Evolutionary conservation across 2,329 filamentous ascomycete genomes (phyloP).

Genomic region (Beauveria asiatica): DNA sequence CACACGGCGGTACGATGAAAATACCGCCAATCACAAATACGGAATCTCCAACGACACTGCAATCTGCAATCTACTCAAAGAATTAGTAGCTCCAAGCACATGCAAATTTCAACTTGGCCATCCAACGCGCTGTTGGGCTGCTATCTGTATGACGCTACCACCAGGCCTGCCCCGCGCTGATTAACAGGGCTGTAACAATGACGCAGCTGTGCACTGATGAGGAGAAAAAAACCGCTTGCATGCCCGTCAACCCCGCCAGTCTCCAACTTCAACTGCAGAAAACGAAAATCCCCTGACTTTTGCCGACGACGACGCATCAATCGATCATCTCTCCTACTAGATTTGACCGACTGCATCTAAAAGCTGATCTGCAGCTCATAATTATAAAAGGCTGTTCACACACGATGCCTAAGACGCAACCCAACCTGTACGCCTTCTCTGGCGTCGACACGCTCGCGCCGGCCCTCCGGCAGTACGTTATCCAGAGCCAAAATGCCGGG

Average conservation of each 20-base stretch:
- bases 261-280: background rate
- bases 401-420: constrained; percentile 47
- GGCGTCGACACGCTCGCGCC: constrained; percentile 60
- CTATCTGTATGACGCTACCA: background rate
- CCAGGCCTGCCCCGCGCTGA: constrained; percentile 3
- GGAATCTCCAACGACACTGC: background rate
- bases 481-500: constrained; percentile 72
- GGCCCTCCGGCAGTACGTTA: constrained; percentile 72
- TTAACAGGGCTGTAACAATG: background rate
- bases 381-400: background rate
- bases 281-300: background rate
- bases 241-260: constrained; percentile 6
- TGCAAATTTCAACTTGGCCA: background rate
- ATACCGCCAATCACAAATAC: background rate
- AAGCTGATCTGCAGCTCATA: background rate
- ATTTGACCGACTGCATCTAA: background rate
- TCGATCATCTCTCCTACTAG: background rate
- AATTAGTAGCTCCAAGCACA: no score
- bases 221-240: background rate
- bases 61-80: background rate
- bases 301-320: background rate
- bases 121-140: background rate
- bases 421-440: constrained; percentile 74
- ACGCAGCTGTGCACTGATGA: background rate
- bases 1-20: background rate